Conservation (phyloP, 1,139 yeast species). For the Suhomyces wounanorum region DNA sequence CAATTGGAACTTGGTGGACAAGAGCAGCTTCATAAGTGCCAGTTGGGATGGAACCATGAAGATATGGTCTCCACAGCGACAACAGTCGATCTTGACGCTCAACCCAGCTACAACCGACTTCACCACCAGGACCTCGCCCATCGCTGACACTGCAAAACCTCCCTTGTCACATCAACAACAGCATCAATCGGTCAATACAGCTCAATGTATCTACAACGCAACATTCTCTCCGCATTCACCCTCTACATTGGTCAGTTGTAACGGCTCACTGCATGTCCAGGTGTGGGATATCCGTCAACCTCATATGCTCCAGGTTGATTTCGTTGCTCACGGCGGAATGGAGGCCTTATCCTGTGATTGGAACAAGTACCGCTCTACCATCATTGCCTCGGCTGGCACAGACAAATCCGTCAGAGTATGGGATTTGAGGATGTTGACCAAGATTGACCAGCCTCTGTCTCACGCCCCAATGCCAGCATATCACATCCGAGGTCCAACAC, state of each 20-base stretch:
- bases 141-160: slow-evolving; percentile 27
- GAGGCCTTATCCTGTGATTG: slow-evolving; percentile 84
- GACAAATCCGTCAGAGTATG: slow-evolving; percentile 82
- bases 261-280: slow-evolving; percentile 76
- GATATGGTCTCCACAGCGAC: slow-evolving; percentile 66
- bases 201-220: slow-evolving; percentile 74
- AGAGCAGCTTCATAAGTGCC: slow-evolving; percentile 67
- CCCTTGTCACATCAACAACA: slow-evolving; percentile 40
- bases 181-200: slow-evolving; percentile 32
- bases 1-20: slow-evolving; percentile 84
- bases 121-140: slow-evolving; percentile 28
- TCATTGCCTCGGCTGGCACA: slow-evolving; percentile 86
- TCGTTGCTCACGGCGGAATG: slow-evolving; percentile 73
- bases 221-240: slow-evolving; percentile 86
- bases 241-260: slow-evolving; percentile 67
- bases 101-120: slow-evolving; percentile 36
- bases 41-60: slow-evolving; percentile 94
- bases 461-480: slow-evolving; percentile 43
- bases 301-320: slow-evolving; percentile 60
- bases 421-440: slow-evolving; percentile 76
- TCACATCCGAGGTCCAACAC: slow-evolving; percentile 60
- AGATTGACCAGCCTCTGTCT: slow-evolving; percentile 41
- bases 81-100: slow-evolving; percentile 61
- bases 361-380: slow-evolving; percentile 81
- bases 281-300: slow-evolving; percentile 84